A percentile compares a stretch with the other conserved stretches of the same genome.
Evolutionary conservation across 2,329 filamentous ascomycete genomes (phyloP).

Genomic region (Curvularia hawaiiensis): DNA sequence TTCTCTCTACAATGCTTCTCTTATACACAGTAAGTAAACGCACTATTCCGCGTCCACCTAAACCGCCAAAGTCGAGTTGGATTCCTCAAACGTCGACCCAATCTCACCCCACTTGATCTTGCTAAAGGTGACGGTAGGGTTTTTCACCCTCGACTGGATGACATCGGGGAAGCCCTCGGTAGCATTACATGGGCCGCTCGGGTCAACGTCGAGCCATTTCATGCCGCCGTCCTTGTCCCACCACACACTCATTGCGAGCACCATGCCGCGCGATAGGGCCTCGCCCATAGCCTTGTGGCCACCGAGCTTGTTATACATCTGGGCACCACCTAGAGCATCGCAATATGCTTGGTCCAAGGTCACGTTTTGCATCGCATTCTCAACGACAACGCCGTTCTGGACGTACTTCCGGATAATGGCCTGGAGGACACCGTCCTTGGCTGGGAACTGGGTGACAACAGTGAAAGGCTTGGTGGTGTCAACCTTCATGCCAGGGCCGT

Average conservation of each 20-base stretch:
- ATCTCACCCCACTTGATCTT: slow-evolving; percentile 66
- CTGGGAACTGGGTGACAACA: slow-evolving; percentile 71
- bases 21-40: neutral
- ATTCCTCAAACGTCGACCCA: slow-evolving; percentile 55
- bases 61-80: neutral
- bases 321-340: slow-evolving; percentile 27
- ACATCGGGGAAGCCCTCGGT: slow-evolving; percentile 59
- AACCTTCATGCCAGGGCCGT: slow-evolving; percentile 51
- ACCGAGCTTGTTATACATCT: slow-evolving; percentile 44
- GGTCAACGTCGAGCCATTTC: slow-evolving; percentile 62
- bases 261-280: slow-evolving; percentile 57
- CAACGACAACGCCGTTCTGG: slow-evolving; percentile 64
- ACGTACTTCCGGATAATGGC: slow-evolving; percentile 70
- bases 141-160: slow-evolving; percentile 55
- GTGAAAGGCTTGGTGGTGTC: slow-evolving; percentile 66
- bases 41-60: neutral
- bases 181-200: slow-evolving; percentile 59
- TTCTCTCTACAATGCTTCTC: neutral
- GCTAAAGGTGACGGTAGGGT: slow-evolving; percentile 59
- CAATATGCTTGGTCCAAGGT: slow-evolving; percentile 42
- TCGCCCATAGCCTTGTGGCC: slow-evolving; percentile 54
- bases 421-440: slow-evolving; percentile 60
- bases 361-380: slow-evolving; percentile 55
- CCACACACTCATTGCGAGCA: slow-evolving; percentile 62
- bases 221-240: slow-evolving; percentile 60